Evolutionary conservation across 108 stramenopile species (phyloP).

Genomic region (Skeletonema grethae): DNA sequence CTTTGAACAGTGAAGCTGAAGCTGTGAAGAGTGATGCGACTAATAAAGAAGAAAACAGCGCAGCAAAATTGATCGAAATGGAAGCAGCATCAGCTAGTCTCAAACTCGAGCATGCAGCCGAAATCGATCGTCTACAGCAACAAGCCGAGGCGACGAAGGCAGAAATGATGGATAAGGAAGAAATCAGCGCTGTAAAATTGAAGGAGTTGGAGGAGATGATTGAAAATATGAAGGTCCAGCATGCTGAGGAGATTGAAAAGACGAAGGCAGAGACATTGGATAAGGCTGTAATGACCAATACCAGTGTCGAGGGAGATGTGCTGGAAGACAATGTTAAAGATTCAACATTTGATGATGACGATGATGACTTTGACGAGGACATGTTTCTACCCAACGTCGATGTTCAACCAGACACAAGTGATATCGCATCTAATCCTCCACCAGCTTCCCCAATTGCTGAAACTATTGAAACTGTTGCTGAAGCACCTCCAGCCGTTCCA

Average conservation of each 20-base stretch:
- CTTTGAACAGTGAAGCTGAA: slow-evolving; percentile 18
- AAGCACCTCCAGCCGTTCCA: background rate
- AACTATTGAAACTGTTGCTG: background rate
- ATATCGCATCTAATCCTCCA: background rate
- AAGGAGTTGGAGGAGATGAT: slow-evolving; percentile 2
- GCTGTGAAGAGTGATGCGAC: slow-evolving; percentile 4
- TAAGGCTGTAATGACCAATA: background rate
- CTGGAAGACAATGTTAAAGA: background rate
- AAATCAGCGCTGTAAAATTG: background rate
- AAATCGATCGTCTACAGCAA: background rate
- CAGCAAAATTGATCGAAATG: background rate
- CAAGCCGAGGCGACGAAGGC: slow-evolving; percentile 12
- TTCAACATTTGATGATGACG: slow-evolving; percentile 11
- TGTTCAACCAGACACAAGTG: slow-evolving; percentile 13
- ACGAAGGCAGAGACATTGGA: slow-evolving; percentile 3
- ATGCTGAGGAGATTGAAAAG: slow-evolving; percentile 15
- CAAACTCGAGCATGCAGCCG: background rate
- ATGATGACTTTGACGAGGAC: slow-evolving; percentile 41
- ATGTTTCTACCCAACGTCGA: slow-evolving; percentile 41
- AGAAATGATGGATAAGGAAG: slow-evolving; percentile 7
- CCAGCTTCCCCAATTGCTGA: background rate
- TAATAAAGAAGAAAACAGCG: background rate
- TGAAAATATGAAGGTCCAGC: slow-evolving; percentile 1
- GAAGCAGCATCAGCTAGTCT: background rate
- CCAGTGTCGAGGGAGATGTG: slow-evolving; percentile 3